Conservation (phyloP, 345 rosid species). For the Orychophragmus violaceus region DNA sequence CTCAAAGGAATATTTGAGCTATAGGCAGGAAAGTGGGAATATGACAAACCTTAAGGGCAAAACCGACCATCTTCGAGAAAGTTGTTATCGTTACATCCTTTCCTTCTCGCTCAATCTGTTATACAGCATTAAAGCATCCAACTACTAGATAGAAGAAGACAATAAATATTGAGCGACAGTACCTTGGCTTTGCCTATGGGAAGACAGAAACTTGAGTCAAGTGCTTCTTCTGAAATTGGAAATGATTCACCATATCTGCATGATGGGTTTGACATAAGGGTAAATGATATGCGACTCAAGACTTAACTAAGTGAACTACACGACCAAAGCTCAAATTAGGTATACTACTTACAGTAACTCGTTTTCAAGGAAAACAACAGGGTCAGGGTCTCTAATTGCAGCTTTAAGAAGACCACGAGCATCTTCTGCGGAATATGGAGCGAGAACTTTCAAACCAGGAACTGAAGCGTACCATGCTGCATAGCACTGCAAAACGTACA, state of each 20-base stretch:
- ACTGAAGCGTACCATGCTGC: constrained; percentile 85
- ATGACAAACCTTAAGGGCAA: constrained; percentile 64
- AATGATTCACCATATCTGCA: constrained; percentile 87
- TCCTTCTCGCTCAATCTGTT: constrained; percentile 87
- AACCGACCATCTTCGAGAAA: constrained; percentile 83
- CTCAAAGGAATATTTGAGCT: too few relatives aligned
- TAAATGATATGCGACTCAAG: background rate
- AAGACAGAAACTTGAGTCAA: constrained; percentile 89
- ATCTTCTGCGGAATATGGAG: constrained; percentile 87
- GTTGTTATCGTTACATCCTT: constrained; percentile 80
- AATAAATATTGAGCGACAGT: background rate
- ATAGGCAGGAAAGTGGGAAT: too few relatives aligned
- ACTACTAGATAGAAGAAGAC: background rate
- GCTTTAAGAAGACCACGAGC: constrained; percentile 88
- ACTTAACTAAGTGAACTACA: background rate
- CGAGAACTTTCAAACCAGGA: constrained; percentile 86
- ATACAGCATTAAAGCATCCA: background rate
- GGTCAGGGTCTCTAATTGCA: constrained; percentile 95
- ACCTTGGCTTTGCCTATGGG: constrained; percentile 98
- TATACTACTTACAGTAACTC: constrained; percentile 66
- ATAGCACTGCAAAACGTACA: constrained; percentile 57
- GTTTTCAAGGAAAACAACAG: constrained; percentile 91
- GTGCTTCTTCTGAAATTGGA: constrained; percentile 82
- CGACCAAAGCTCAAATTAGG: background rate
- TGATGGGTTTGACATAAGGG: background rate